Evolutionary conservation across 768 basidiomycete genomes (phyloP).

Genomic region (Multifurca ochricompacta): DNA sequence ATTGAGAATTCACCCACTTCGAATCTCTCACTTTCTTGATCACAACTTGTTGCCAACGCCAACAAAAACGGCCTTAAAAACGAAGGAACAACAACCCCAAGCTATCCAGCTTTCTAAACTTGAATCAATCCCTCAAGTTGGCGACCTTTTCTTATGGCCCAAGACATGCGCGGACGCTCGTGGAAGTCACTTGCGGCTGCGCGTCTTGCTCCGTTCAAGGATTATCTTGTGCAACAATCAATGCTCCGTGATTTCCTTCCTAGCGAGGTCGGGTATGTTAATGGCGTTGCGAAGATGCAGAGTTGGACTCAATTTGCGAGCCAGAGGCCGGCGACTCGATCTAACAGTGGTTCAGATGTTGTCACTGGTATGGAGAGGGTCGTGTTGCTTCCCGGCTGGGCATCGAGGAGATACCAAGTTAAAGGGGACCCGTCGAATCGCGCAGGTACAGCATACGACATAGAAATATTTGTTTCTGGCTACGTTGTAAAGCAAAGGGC

Average conservation of each 20-base stretch:
- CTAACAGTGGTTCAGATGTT: slow-evolving; percentile 21
- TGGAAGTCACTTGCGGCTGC: slow-evolving; percentile 28
- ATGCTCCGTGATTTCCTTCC: slow-evolving; percentile 14
- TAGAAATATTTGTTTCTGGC: slow-evolving; percentile 72
- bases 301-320: slow-evolving; percentile 60
- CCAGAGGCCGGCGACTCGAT: slow-evolving; percentile 32
- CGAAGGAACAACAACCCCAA: not conserved
- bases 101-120: not conserved
- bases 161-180: slow-evolving; percentile 27
- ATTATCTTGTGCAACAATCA: slow-evolving; percentile 38
- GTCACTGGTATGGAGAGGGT: slow-evolving; percentile 36
- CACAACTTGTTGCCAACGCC: too few species aligned
- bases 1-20: not conserved
- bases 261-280: slow-evolving; percentile 23
- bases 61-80: not conserved
- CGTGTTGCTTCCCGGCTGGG: slow-evolving; percentile 78
- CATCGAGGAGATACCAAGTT: slow-evolving; percentile 42
- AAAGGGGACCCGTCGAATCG: slow-evolving; percentile 14
- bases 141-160: slow-evolving; percentile 20
- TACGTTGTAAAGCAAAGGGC: slow-evolving; percentile 57
- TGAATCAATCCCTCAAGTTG: not conserved
- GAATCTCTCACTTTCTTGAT: not conserved
- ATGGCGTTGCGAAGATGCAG: slow-evolving; percentile 28
- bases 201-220: slow-evolving; percentile 35
- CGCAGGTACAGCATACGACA: slow-evolving; percentile 44